A percentile compares a stretch with the other conserved stretches of the same genome.
Conservation (phyloP, 768 basidiomycete genomes). For the Rubroboletus pulcherrimus region DNA sequence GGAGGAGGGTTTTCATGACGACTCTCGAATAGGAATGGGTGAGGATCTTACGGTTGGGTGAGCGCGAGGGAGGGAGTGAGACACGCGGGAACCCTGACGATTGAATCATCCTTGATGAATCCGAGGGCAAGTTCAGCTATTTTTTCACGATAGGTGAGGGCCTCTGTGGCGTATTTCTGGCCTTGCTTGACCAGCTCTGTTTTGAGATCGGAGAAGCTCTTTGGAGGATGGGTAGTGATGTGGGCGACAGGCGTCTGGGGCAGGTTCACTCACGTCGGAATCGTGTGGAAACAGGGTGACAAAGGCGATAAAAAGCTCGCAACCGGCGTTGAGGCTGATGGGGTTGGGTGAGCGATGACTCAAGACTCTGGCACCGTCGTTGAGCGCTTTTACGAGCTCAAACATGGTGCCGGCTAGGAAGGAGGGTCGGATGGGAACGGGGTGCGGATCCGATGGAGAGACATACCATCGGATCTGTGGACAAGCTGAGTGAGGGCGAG, state of each 20-base stretch:
- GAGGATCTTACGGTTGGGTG: constrained; percentile 61
- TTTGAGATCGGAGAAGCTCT: constrained; percentile 86
- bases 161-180: constrained; percentile 69
- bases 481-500: constrained; percentile 80
- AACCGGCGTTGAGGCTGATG: constrained; percentile 84
- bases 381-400: constrained; percentile 83
- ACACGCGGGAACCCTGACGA: constrained; percentile 46
- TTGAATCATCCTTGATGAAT: constrained; percentile 94
- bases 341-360: constrained; percentile 65
- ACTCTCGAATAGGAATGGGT: constrained; percentile 97
- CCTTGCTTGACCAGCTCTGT: constrained; percentile 80
- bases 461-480: constrained; percentile 69
- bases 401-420: constrained; percentile 82
- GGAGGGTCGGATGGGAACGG: constrained; percentile 3
- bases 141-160: constrained; percentile 80
- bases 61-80: constrained; percentile 10
- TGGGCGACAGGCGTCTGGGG: constrained; percentile 5
- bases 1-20: constrained; percentile 87
- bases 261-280: constrained; percentile 55
- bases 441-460: constrained; percentile 20
- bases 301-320: constrained; percentile 86
- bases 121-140: constrained; percentile 86
- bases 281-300: constrained; percentile 83
- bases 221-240: constrained; percentile 6
- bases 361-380: constrained; percentile 66